Evolutionary conservation across 2,329 filamentous ascomycete species (phyloP).

Genomic region (Salinomyces thailandicus): DNA sequence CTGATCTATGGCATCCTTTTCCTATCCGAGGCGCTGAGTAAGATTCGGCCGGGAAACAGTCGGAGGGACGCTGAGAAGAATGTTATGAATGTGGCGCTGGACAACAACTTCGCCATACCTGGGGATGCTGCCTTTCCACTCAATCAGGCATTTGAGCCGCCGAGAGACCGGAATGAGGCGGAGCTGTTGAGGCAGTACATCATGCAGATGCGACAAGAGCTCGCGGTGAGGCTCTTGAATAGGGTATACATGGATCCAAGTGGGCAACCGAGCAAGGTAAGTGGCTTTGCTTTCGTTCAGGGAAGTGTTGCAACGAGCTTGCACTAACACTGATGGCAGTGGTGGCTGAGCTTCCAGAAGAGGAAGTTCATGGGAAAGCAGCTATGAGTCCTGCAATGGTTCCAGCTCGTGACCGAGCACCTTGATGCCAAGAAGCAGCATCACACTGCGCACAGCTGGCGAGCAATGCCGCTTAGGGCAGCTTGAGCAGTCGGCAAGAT

Average conservation of each 20-base stretch:
- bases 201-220: conserved; percentile 83
- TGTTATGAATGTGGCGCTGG: conserved; percentile 80
- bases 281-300: conserved; percentile 5
- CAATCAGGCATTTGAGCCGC: conserved; percentile 93
- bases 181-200: conserved; percentile 84
- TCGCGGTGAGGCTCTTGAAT: conserved; percentile 70
- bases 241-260: conserved; percentile 71
- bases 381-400: too few relatives aligned
- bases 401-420: too few relatives aligned
- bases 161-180: conserved; percentile 75
- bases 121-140: conserved; percentile 87
- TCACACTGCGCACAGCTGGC: too few relatives aligned
- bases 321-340: conserved; percentile 51
- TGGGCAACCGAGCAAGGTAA: conserved; percentile 52
- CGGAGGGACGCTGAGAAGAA: conserved; percentile 61
- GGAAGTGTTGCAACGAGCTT: not conserved
- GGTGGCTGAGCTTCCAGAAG: conserved; percentile 98
- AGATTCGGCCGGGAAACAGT: conserved; percentile 67
- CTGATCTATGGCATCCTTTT: conserved; percentile 96
- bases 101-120: conserved; percentile 85
- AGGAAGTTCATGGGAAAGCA: conserved; percentile 98
- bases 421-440: too few relatives aligned
- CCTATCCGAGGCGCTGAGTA: conserved; percentile 77
- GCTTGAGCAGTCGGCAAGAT: too few relatives aligned
- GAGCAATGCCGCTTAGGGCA: too few relatives aligned